Base-by-base conservation (phyloP, 352 stramenopile species). In the Pythium scleroteichum region DNA sequence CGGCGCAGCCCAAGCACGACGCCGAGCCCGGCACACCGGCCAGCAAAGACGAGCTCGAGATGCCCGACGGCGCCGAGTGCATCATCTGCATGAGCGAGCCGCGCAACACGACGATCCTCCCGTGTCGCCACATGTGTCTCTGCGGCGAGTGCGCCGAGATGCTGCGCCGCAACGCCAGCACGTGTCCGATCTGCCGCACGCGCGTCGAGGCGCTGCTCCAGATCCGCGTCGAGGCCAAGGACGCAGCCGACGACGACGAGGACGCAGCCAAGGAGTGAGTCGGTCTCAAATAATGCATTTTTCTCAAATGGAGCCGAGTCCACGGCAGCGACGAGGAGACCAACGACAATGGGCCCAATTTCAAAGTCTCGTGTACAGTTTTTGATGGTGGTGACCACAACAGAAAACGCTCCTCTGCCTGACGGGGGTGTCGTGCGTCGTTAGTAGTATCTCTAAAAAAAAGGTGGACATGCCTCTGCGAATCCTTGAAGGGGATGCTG, bases 91-190 rank as follows among this genome's bases (percentile, higher is more conserved):
- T 94, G 69, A 82, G 75, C 54, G 85, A 94, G 59, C 72, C 82
- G 16, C 78, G 87, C 49, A 87, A 90, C 66, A 95, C 87, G 23
- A 94, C 85, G 16, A 72, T 94, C 66, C 56, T 95, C 42, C 87
- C 87, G 13, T 95, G 87, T 52, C 81, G 85, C 22, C 87, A 95
- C 72, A 93, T 95, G 85, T 95, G 87, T 51, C 76, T 95, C 46
- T 95, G 87, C 52, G 72, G 67, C 23, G 82, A 91, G 42, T 95
- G 87, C 40, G 85, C 87, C 12, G 82, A 95, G 65, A 70, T 73
- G 53, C 59, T 95, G 32, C 81, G 82, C 22, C 84, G 85, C 27
- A 78, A 63, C 33, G 82, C 78, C 10, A 94, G 78, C 61, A 92
- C 78, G 38, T 95, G 86, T 49, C 86, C 86, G 23, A 91, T 95